These are phyloP conservation scores for Fusarium udum DNA, from an alignment of 2,329 filamentous ascomycete species.

Conservation along the genomic window DNA sequence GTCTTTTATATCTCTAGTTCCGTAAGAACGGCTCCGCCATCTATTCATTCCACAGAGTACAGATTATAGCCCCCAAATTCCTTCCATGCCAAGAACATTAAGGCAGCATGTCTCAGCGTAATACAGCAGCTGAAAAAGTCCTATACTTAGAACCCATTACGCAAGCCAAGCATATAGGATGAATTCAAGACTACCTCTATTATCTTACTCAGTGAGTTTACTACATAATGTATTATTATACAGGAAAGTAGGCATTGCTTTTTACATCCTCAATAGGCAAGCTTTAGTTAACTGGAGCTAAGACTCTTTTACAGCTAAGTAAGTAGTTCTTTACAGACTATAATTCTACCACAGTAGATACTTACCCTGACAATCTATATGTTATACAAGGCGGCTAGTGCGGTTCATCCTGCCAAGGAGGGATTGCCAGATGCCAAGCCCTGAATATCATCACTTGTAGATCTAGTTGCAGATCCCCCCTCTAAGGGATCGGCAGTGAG, in stretches of 20 bases:
- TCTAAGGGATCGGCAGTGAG: neutral
- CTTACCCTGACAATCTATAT: neutral
- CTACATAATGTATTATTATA: neutral
- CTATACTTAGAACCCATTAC: neutral
- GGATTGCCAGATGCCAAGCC: neutral
- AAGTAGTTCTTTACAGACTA: neutral
- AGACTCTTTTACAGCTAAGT: neutral
- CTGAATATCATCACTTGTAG: neutral
- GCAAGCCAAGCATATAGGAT: neutral
- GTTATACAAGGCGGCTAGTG: neutral
- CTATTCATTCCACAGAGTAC: too few species aligned
- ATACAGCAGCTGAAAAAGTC: neutral
- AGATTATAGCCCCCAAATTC: neutral
- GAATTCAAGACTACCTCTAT: too few species aligned
- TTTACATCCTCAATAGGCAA: neutral
- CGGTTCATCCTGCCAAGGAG: neutral
- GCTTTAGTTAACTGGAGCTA: fast-evolving
- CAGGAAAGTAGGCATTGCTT: neutral
- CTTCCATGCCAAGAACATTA: too few species aligned
- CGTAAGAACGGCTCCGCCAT: neutral
- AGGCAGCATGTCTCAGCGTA: neutral
- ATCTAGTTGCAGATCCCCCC: neutral
- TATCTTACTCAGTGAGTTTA: slow-evolving; percentile 40
- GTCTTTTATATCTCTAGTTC: neutral
- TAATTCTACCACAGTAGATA: neutral